Percentiles rank a stretch among this genome's conserved stretches.
These are phyloP conservation scores for Chlorociboria aeruginascens DNA, from an alignment of 495 filamentous ascomycete genomes.

Conservation along the genomic window DNA sequence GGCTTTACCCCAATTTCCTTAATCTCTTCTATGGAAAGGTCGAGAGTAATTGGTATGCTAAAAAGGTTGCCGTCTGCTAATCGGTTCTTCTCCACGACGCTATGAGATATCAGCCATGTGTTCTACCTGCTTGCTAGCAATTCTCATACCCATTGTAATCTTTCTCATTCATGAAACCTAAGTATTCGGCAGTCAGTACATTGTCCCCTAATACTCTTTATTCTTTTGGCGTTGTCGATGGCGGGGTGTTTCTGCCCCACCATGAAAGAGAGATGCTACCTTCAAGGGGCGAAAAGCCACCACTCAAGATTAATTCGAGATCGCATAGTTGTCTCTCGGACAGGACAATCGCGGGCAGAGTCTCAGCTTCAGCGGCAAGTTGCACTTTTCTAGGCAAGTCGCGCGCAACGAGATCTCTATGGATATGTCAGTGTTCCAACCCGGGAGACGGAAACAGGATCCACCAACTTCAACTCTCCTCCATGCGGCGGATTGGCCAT, in stretches of 20 bases:
- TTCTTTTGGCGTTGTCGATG: neutral
- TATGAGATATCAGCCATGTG: conserved; percentile 23
- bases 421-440: conserved; percentile 1
- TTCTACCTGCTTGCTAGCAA: neutral
- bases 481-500: conserved; percentile 80
- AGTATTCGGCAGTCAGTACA: neutral
- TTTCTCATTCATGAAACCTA: conserved; percentile 93
- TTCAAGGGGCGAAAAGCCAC: conserved; percentile 94
- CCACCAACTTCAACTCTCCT: conserved; percentile 67
- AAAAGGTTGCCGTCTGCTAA: conserved; percentile 86
- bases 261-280: conserved; percentile 42
- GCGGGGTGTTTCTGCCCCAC: conserved; percentile 10
- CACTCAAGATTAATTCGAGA: conserved; percentile 89
- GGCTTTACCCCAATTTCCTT: conserved; percentile 59
- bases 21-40: conserved; percentile 63
- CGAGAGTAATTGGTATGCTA: conserved; percentile 92
- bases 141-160: conserved; percentile 78
- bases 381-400: conserved; percentile 67
- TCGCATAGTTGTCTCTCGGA: conserved; percentile 94
- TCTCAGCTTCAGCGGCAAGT: conserved; percentile 75
- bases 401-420: conserved; percentile 71
- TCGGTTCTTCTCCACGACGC: conserved; percentile 78
- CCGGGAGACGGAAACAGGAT: neutral
- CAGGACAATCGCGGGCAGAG: conserved; percentile 70
- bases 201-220: neutral